A percentile compares a stretch with the other conserved stretches of the same genome.
Conservation (phyloP, 2,329 filamentous ascomycete species). For the Fusarium torreyae region DNA sequence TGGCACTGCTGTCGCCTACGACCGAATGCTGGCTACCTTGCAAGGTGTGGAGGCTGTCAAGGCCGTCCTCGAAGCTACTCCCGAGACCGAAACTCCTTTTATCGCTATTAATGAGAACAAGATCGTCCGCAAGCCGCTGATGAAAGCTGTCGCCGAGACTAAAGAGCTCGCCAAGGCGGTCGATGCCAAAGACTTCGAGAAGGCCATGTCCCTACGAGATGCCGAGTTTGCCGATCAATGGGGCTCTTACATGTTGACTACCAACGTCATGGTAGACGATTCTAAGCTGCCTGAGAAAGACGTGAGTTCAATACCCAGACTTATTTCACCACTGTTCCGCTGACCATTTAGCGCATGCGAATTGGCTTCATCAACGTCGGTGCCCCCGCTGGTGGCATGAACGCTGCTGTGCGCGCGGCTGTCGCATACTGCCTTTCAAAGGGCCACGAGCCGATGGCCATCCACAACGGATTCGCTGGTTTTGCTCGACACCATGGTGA, state of each 20-base stretch:
- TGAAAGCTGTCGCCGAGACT: slow-evolving; percentile 90
- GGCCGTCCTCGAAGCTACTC: slow-evolving; percentile 89
- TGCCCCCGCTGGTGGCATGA: slow-evolving; percentile 97
- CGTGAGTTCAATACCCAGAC: slow-evolving; percentile 61
- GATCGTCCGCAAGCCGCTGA: slow-evolving; percentile 89
- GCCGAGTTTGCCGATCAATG: slow-evolving; percentile 96
- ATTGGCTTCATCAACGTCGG: slow-evolving; percentile 98
- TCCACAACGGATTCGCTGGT: slow-evolving; percentile 97
- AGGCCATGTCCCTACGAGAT: slow-evolving; percentile 89
- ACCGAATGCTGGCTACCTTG: slow-evolving; percentile 91
- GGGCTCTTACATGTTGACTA: slow-evolving; percentile 91
- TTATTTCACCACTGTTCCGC: neutral
- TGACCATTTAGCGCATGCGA: slow-evolving; percentile 79
- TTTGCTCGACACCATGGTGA: slow-evolving; percentile 92
- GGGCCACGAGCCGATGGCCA: slow-evolving; percentile 92
- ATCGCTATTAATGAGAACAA: slow-evolving; percentile 99
- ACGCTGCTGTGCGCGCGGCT: slow-evolving; percentile 92
- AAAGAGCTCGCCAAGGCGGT: slow-evolving; percentile 88
- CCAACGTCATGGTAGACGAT: slow-evolving; percentile 80
- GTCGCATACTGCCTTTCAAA: slow-evolving; percentile 93
- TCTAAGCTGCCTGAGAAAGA: slow-evolving; percentile 79
- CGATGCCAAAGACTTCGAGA: slow-evolving; percentile 85
- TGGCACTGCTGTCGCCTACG: slow-evolving; percentile 92
- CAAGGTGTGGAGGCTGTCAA: slow-evolving; percentile 96
- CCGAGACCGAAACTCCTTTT: slow-evolving; percentile 91